Conservation (phyloP, 1,139 yeast genomes). For the Entelexis paramagnoliae region DNA sequence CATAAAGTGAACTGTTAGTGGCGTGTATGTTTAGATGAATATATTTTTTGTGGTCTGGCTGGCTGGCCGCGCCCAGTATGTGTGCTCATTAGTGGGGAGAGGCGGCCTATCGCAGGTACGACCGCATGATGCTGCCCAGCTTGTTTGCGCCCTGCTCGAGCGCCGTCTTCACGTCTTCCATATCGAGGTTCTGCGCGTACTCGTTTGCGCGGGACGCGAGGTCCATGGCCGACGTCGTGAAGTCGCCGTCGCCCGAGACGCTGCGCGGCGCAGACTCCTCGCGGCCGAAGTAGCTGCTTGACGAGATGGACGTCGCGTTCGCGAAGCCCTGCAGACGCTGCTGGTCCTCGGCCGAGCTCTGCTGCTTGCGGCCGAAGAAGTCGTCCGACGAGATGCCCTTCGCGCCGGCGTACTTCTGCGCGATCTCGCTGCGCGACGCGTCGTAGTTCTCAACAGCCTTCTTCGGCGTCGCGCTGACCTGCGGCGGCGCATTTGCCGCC, state of each 20-base stretch:
- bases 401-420: slow-evolving; percentile 69
- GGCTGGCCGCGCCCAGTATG: no score
- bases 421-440: slow-evolving; percentile 29
- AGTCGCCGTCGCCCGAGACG: slow-evolving; percentile 28
- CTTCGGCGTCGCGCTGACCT: slow-evolving; percentile 23
- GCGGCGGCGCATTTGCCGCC: slow-evolving; percentile 26
- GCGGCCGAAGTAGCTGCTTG: slow-evolving; percentile 87
- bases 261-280: slow-evolving; percentile 40
- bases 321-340: slow-evolving; percentile 65
- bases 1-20: no score
- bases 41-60: no score
- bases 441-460: slow-evolving; percentile 34
- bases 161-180: slow-evolving; percentile 83
- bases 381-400: slow-evolving; percentile 95
- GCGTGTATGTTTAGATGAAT: no score
- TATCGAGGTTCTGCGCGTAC: slow-evolving; percentile 68
- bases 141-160: slow-evolving; percentile 89
- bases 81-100: no score
- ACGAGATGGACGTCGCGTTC: slow-evolving; percentile 85
- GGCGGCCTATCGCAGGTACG: slow-evolving; percentile 49
- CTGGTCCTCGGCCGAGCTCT: slow-evolving; percentile 57
- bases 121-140: slow-evolving; percentile 73
- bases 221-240: slow-evolving; percentile 48
- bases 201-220: slow-evolving; percentile 59
- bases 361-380: slow-evolving; percentile 84